phyloP scores from a whole-genome alignment of 768 basidiomycete genomes.

The Melanogaster broomeanus region DNA sequence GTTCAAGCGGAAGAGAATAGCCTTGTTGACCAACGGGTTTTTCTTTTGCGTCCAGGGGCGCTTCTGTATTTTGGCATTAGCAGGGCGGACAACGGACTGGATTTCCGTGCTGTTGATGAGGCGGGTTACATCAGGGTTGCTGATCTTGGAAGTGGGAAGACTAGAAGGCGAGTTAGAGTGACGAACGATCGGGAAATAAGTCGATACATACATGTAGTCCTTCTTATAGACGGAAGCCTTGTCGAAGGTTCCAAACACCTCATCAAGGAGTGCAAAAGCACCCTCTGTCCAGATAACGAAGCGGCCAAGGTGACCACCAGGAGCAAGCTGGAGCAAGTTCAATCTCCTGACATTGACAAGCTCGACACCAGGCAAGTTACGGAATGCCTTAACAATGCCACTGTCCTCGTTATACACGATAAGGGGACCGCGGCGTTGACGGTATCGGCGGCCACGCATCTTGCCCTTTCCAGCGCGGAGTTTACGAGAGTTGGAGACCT shows the following conservation, averaged over 20 bases:
- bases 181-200: not conserved
- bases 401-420: conserved; percentile 97
- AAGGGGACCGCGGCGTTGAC: conserved; percentile 96
- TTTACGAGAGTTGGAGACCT: conserved; percentile 97
- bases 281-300: conserved; percentile 99
- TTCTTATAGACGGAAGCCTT: conserved; percentile 86
- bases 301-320: conserved; percentile 98
- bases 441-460: conserved; percentile 93
- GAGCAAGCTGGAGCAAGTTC: conserved; percentile 98
- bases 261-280: conserved; percentile 91
- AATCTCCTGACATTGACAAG: conserved; percentile 90
- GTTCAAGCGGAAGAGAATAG: conserved; percentile 94
- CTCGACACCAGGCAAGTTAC: conserved; percentile 98
- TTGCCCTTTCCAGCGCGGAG: conserved; percentile 97
- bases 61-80: conserved; percentile 81
- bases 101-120: conserved; percentile 99
- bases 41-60: conserved; percentile 99
- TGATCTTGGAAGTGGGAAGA: conserved; percentile 94
- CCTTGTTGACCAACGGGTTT: conserved; percentile 96
- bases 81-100: conserved; percentile 93
- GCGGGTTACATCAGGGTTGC: conserved; percentile 95
- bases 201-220: conserved; percentile 69
- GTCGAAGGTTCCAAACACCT: conserved; percentile 94
- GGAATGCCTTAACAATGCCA: conserved; percentile 97
- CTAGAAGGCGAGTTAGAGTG: conserved; percentile 35